Evolutionary conservation across 2,329 filamentous ascomycete genomes (phyloP), one percentile per base, ranked within the genome.

Genomic region (Tolypocladium sp.): DNA sequence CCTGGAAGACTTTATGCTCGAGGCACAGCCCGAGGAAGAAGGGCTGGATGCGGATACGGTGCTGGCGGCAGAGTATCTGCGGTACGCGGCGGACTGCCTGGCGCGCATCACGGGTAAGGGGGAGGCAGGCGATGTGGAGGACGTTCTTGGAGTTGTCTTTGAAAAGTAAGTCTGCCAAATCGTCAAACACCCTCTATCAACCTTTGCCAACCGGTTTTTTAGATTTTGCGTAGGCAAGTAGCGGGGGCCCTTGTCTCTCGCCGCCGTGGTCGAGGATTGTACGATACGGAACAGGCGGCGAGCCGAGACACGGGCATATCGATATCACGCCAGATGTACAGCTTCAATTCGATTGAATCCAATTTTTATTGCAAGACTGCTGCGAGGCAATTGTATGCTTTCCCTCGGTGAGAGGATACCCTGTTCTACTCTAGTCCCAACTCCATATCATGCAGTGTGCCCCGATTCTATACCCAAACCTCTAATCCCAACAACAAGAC

Each of bases 141-240:
- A 97, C 70, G 91, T 99, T 9, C 76, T 99, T 52, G 94, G 94
- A 0, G 92, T 99, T 27, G 92, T 99, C 4, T 99, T 99, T 76
- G 93, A 97, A 73, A 97, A 96, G 90, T 96, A 77, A 79, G 84
- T 83, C 12, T n/a, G 60, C 57, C 62, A 52, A 59, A 58, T 13
- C 44, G 22, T n/a, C n/a, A 6, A 27, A 10, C 22, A 5, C 17
- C 12, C 30, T 35, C 49, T 2, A 8, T 4, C 6, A 10, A 15
- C 12, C 17, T 55, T 54, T 12, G 25, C 25, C 37, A 4, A 30
- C 2, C 3, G 41, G 17, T 27, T 30, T 27, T 30, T 3, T 51
- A 79, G 77, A 58, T 79, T 80, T 57, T 79, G 77, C 59, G 77
- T 79, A 3, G 77, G 77, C 22, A 79, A 79, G 64, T 79, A 62